These are phyloP conservation scores for Phytophthora citricola DNA, from an alignment of 352 stramenopile species.

Conservation along the genomic window DNA sequence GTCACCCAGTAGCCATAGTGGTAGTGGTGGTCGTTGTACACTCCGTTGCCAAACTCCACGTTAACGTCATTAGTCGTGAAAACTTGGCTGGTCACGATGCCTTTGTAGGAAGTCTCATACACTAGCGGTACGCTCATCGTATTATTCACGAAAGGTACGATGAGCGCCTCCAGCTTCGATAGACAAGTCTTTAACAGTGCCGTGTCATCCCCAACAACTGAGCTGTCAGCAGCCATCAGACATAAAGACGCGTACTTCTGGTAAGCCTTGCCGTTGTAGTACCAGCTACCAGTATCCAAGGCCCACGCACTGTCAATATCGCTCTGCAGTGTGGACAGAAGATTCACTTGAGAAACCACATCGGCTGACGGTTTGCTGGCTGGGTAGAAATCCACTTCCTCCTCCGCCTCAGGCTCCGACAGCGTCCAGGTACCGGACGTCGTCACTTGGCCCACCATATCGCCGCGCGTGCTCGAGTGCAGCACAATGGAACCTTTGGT, in stretches of 20 bases:
- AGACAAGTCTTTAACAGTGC: conserved; percentile 30
- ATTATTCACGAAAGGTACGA: conserved; percentile 63
- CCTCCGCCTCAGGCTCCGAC: conserved; percentile 41
- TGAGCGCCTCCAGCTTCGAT: conserved; percentile 15
- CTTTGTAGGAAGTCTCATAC: conserved; percentile 66
- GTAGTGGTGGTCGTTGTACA: conserved; percentile 85
- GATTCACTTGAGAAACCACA: conserved; percentile 13
- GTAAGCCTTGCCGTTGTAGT: conserved; percentile 63
- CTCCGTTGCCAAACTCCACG: conserved; percentile 64
- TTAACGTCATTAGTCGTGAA: conserved; percentile 49
- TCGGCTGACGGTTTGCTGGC: conserved; percentile 25
- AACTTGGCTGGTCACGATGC: conserved; percentile 42
- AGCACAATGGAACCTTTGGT: conserved; percentile 33
- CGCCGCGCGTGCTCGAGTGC: conserved; percentile 54
- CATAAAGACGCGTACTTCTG: conserved; percentile 77
- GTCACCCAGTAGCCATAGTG: conserved; percentile 79
- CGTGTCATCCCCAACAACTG: conserved; percentile 51
- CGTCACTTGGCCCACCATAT: conserved; percentile 51
- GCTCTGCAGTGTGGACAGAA: conserved; percentile 34
- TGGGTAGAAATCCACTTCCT: conserved; percentile 55
- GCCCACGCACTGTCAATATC: conserved; percentile 59
- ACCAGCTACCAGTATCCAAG: conserved; percentile 56
- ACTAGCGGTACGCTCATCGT: conserved; percentile 36
- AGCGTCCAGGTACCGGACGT: conserved; percentile 43
- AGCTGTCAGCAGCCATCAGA: conserved; percentile 51